A percentile compares a stretch with the other conserved stretches of the same genome.
Conservation (phyloP, 2,329 filamentous ascomycete species). For the Cadophora sp. region DNA sequence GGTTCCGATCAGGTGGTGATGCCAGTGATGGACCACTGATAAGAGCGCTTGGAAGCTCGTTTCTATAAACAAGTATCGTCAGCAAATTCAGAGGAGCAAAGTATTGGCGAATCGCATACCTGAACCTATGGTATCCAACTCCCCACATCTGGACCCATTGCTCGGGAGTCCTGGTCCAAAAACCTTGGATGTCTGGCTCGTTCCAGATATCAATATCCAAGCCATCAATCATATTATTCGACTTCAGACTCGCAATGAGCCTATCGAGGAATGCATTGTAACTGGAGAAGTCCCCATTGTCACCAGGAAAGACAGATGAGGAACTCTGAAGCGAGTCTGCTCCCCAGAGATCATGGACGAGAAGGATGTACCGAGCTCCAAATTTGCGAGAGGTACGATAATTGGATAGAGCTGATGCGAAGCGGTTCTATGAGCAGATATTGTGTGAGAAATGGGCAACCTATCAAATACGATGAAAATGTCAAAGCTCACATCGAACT, state of each 20-base stretch:
- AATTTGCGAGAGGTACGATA: slow-evolving; percentile 51
- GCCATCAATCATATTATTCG: slow-evolving; percentile 46
- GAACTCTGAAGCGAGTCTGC: slow-evolving; percentile 49
- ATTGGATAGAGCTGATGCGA: slow-evolving; percentile 51
- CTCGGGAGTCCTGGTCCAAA: slow-evolving; percentile 46
- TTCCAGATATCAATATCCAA: slow-evolving; percentile 60
- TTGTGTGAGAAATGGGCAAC: background rate
- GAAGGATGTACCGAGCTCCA: slow-evolving; percentile 50
- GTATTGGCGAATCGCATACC: background rate
- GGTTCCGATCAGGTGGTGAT: slow-evolving; percentile 2
- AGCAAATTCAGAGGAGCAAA: no score
- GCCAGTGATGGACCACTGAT: slow-evolving; percentile 3
- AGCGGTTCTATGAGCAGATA: slow-evolving; percentile 39
- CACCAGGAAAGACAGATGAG: slow-evolving; percentile 51
- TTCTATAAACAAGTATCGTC: background rate
- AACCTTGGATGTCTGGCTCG: slow-evolving; percentile 51
- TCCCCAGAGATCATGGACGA: slow-evolving; percentile 54
- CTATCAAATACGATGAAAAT: background rate
- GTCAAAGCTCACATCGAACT: slow-evolving; percentile 34
- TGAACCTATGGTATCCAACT: slow-evolving; percentile 37
- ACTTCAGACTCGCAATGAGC: slow-evolving; percentile 46
- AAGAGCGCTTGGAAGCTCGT: background rate
- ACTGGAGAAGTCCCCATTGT: slow-evolving; percentile 53
- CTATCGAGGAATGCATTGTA: slow-evolving; percentile 50
- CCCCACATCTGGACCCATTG: slow-evolving; percentile 51